These are phyloP conservation scores for Acanthamoeba triangularis DNA, from an alignment of 208 protist species.

Conservation along the genomic window DNA sequence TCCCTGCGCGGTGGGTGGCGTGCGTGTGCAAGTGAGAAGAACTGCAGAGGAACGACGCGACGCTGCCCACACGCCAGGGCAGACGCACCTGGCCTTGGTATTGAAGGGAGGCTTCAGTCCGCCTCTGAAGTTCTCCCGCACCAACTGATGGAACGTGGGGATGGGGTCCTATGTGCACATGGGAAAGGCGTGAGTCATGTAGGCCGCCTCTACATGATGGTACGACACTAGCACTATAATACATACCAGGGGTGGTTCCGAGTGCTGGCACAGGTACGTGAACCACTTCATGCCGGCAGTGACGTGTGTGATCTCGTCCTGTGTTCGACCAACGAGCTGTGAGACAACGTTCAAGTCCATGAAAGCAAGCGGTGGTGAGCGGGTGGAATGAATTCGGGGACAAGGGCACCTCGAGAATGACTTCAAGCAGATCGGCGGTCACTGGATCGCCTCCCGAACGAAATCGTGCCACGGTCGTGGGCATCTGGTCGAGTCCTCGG, in stretches of 20 bases:
- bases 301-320: conserved; percentile 73
- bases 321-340: neutral
- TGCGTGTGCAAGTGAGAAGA: too few species aligned
- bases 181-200: neutral
- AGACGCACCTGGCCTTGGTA: neutral
- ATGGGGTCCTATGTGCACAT: neutral
- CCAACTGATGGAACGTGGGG: conserved; percentile 15
- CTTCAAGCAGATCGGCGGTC: conserved; percentile 41
- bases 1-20: neutral
- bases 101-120: conserved; percentile 64
- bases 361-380: neutral
- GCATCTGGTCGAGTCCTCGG: conserved; percentile 45
- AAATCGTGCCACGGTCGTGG: conserved; percentile 60
- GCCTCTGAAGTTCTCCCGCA: conserved; percentile 63
- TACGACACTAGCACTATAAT: neutral
- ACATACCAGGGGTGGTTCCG: conserved; percentile 24
- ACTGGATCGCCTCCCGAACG: conserved; percentile 38
- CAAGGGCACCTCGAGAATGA: conserved; percentile 22
- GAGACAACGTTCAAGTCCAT: neutral
- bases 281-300: conserved; percentile 72
- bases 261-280: conserved; percentile 37
- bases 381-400: neutral
- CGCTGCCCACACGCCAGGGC: too few species aligned
- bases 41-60: neutral
- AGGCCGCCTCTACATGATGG: too few species aligned